A percentile compares a stretch with the other conserved stretches of the same genome.
These are phyloP conservation scores for Schoenoplectus triqueter DNA, from an alignment of 202 grass and related monocot species.

Conservation along the genomic window DNA sequence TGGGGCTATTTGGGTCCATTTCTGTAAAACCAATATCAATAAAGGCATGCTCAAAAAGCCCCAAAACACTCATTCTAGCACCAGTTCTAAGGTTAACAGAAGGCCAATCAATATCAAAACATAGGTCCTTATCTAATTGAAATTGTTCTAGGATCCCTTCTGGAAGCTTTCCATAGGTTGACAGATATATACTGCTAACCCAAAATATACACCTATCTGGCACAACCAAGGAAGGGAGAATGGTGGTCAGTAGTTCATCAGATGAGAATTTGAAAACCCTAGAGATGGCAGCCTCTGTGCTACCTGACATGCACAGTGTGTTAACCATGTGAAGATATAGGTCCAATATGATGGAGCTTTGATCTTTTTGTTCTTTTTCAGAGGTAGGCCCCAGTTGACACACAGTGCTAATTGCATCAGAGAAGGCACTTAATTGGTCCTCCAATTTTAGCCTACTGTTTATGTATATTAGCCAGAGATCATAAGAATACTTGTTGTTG, in stretches of 20 bases:
- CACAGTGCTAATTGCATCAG: slow-evolving; percentile 71
- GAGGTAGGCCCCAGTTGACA: slow-evolving; percentile 63
- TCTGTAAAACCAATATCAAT: slow-evolving; percentile 58
- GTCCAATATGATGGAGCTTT: slow-evolving; percentile 83
- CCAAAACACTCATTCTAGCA: slow-evolving; percentile 48
- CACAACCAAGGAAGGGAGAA: slow-evolving; percentile 64
- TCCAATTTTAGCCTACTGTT: slow-evolving; percentile 94
- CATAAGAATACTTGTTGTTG: slow-evolving; percentile 85
- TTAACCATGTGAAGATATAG: slow-evolving; percentile 97
- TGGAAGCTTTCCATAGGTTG: slow-evolving; percentile 81
- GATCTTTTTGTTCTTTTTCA: slow-evolving; percentile 63
- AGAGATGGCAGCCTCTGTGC: slow-evolving; percentile 62
- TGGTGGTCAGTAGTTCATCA: slow-evolving; percentile 70
- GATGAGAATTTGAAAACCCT: slow-evolving; percentile 64
- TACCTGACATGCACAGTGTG: slow-evolving; percentile 83
- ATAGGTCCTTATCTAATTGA: slow-evolving; percentile 67
- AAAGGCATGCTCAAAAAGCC: slow-evolving; percentile 67
- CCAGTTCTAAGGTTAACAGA: slow-evolving; percentile 52
- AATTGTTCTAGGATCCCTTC: slow-evolving; percentile 64
- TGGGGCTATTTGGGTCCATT: slow-evolving; percentile 51
- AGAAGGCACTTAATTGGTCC: slow-evolving; percentile 82
- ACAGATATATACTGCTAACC: slow-evolving; percentile 80
- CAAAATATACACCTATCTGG: slow-evolving; percentile 90
- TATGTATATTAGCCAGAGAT: slow-evolving; percentile 98
- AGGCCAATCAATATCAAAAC: slow-evolving; percentile 60